phyloP scores from a whole-genome alignment of 768 basidiomycete species.

The Cubamyces lactineus region DNA sequence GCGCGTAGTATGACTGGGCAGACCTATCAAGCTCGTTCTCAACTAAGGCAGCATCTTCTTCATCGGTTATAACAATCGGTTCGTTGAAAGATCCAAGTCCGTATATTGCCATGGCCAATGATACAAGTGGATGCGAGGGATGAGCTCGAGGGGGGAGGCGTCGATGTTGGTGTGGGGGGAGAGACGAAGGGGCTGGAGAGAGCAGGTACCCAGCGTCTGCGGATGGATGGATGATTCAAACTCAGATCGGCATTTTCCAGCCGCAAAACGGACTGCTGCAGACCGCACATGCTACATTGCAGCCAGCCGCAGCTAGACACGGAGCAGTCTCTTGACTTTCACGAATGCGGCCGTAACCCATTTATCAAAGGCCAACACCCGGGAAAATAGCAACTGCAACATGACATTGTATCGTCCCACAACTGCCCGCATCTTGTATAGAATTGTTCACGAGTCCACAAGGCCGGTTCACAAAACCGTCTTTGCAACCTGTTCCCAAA shows the following conservation, averaged over 20 bases:
- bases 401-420: no score
- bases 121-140: neutral
- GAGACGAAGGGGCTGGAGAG: neutral
- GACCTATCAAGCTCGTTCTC: constrained; percentile 28
- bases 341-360: no score
- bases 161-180: neutral
- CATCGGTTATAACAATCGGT: constrained; percentile 33
- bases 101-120: constrained; percentile 16
- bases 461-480: constrained; percentile 27
- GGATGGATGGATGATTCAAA: neutral
- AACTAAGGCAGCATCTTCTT: constrained; percentile 33
- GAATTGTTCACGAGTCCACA: neutral
- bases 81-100: constrained; percentile 27
- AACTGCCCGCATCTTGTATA: no score
- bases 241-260: constrained; percentile 3
- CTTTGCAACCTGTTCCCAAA: constrained; percentile 55
- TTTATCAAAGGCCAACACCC: no score
- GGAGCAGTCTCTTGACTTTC: no score
- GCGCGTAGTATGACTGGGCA: neutral
- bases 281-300: no score
- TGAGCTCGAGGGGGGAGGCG: neutral
- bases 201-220: neutral
- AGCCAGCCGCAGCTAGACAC: no score
- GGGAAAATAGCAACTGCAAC: no score
- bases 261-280: neutral